A percentile compares a stretch with the other conserved stretches of the same genome.
Evolutionary conservation across 2,329 filamentous ascomycete species (phyloP).

Genomic region (Fusarium equiseti): DNA sequence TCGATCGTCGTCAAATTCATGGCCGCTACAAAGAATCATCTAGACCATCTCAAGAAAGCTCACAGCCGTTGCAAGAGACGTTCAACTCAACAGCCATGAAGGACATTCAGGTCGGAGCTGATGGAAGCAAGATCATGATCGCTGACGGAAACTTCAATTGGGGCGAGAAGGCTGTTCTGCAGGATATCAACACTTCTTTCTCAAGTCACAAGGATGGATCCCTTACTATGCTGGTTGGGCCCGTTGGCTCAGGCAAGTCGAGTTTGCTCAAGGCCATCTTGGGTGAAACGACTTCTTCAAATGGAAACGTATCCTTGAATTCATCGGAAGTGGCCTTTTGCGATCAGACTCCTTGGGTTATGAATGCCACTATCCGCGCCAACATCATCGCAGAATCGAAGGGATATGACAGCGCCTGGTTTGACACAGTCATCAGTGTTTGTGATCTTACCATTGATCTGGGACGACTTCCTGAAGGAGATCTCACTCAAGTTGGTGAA

Average conservation of each 20-base stretch:
- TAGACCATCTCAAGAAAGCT: background rate
- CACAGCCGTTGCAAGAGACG: background rate
- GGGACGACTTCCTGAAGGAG: slow-evolving; percentile 39
- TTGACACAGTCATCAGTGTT: slow-evolving; percentile 49
- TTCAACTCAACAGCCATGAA: slow-evolving; percentile 26
- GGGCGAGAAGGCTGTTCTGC: slow-evolving; percentile 45
- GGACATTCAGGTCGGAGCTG: background rate
- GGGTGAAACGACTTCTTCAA: slow-evolving; percentile 43
- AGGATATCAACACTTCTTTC: slow-evolving; percentile 43
- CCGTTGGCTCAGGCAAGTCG: slow-evolving; percentile 51
- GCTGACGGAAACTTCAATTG: slow-evolving; percentile 46
- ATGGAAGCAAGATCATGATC: slow-evolving; percentile 36
- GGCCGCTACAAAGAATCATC: background rate
- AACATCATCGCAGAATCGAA: slow-evolving; percentile 53
- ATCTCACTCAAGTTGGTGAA: slow-evolving; percentile 48
- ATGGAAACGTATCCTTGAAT: slow-evolving; percentile 42
- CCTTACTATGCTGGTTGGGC: slow-evolving; percentile 49
- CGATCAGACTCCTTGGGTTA: slow-evolving; percentile 51
- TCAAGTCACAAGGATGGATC: slow-evolving; percentile 38
- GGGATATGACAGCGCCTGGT: slow-evolving; percentile 50
- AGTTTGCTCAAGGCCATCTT: slow-evolving; percentile 50
- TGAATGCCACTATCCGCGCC: slow-evolving; percentile 51
- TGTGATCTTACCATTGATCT: slow-evolving; percentile 53
- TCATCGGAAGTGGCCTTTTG: slow-evolving; percentile 48
- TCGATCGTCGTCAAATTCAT: slow-evolving; percentile 42